Percentiles rank a stretch among this genome's conserved stretches.
These are phyloP conservation scores for Millerozyma acaciae DNA, from an alignment of 805 yeast genomes.

Conservation along the genomic window DNA sequence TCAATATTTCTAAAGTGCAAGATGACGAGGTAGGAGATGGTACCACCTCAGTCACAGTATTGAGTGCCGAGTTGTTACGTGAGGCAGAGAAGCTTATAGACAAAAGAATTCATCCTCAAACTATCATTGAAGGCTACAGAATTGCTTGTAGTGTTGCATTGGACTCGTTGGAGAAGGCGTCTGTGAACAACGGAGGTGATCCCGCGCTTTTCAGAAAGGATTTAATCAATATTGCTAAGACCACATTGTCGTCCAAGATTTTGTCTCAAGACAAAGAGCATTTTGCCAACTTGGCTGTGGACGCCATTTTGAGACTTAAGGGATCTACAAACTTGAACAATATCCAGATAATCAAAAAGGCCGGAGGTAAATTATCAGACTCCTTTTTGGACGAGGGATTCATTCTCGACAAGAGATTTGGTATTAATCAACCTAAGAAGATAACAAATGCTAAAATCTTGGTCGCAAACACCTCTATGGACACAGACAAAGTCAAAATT, in stretches of 20 bases:
- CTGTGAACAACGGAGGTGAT: slow-evolving; percentile 68
- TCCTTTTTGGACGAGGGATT: slow-evolving; percentile 96
- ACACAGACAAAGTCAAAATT: slow-evolving; percentile 94
- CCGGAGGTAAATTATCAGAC: slow-evolving; percentile 89
- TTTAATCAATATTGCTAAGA: slow-evolving; percentile 80
- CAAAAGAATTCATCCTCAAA: slow-evolving; percentile 94
- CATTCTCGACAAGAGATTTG: slow-evolving; percentile 85
- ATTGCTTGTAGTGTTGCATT: slow-evolving; percentile 85
- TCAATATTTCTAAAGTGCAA: slow-evolving; percentile 91
- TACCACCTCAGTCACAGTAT: slow-evolving; percentile 89
- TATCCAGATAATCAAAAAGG: slow-evolving; percentile 88
- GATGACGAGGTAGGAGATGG: slow-evolving; percentile 99
- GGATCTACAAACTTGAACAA: slow-evolving; percentile 87
- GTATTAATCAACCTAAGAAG: slow-evolving; percentile 88
- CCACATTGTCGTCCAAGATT: slow-evolving; percentile 91
- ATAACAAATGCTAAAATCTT: slow-evolving; percentile 80
- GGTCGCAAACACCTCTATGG: slow-evolving; percentile 93
- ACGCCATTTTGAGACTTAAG: slow-evolving; percentile 82
- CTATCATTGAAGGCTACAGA: slow-evolving; percentile 93
- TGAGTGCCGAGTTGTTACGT: slow-evolving; percentile 85
- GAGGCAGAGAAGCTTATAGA: slow-evolving; percentile 94
- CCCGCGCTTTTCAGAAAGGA: slow-evolving; percentile 65
- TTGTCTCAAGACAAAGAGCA: slow-evolving; percentile 91
- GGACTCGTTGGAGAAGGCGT: slow-evolving; percentile 67
- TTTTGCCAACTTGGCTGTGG: slow-evolving; percentile 87